Evolutionary conservation across 768 basidiomycete genomes (phyloP).

Genomic region (Xerocomus brunneocitrinus): DNA sequence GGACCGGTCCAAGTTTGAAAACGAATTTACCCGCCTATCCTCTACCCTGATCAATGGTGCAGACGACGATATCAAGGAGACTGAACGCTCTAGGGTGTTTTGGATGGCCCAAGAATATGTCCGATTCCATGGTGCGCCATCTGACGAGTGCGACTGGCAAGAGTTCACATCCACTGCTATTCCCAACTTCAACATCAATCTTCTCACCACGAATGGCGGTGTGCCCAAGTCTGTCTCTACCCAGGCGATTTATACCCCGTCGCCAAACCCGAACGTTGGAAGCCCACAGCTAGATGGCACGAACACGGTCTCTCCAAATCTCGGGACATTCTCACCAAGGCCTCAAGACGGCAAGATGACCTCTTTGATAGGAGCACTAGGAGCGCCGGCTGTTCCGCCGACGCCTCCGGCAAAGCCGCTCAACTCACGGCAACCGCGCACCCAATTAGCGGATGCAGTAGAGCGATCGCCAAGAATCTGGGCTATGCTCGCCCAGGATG

Average conservation of each 20-base stretch:
- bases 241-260: constrained; percentile 49
- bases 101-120: constrained; percentile 71
- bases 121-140: constrained; percentile 50
- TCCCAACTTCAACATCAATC: constrained; percentile 34
- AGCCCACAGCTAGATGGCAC: constrained; percentile 15
- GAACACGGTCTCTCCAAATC: constrained; percentile 37
- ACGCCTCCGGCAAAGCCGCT: constrained; percentile 26
- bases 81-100: constrained; percentile 42
- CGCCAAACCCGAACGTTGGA: constrained; percentile 39
- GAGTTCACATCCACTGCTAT: constrained; percentile 51
- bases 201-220: constrained; percentile 22
- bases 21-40: constrained; percentile 66
- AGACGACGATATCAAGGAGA: constrained; percentile 34
- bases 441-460: constrained; percentile 20
- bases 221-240: constrained; percentile 47
- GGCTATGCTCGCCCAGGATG: constrained; percentile 54
- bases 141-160: constrained; percentile 52
- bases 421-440: constrained; percentile 20
- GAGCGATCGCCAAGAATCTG: constrained; percentile 40
- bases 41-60: constrained; percentile 60
- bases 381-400: constrained; percentile 7
- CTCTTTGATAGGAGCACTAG: constrained; percentile 46
- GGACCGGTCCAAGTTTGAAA: constrained; percentile 55
- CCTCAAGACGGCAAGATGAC: constrained; percentile 41
- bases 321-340: constrained; percentile 50